These are phyloP conservation scores for Glaciozyma martinii DNA, from an alignment of 768 basidiomycete genomes.

Conservation along the genomic window DNA sequence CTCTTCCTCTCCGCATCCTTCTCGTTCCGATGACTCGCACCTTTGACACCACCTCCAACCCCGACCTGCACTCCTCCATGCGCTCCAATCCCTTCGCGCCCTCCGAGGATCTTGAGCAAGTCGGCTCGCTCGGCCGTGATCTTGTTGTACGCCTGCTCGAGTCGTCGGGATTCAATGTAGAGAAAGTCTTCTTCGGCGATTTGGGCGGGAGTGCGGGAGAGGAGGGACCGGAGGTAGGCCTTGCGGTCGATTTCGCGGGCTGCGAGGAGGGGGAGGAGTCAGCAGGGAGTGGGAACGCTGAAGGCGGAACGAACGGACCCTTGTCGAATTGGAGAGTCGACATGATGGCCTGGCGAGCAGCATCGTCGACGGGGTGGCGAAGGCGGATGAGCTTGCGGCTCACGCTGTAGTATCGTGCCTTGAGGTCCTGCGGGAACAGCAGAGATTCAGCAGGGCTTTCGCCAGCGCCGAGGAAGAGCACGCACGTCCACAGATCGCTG, in stretches of 20 bases:
- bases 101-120: slow-evolving; percentile 34
- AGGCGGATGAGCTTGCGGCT: slow-evolving; percentile 76
- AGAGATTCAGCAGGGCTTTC: not conserved
- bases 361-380: slow-evolving; percentile 11
- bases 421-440: slow-evolving; percentile 39
- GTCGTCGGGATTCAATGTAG: slow-evolving; percentile 83
- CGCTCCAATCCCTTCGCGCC: slow-evolving; percentile 22
- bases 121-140: slow-evolving; percentile 30
- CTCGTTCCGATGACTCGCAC: slow-evolving; percentile 3
- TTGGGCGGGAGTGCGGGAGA: slow-evolving; percentile 76
- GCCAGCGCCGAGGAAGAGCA: not conserved
- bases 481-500: slow-evolving; percentile 36
- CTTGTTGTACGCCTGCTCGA: slow-evolving; percentile 77
- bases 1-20: not conserved
- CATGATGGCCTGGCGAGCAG: slow-evolving; percentile 5
- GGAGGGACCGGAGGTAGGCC: slow-evolving; percentile 75
- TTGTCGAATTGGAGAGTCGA: slow-evolving; percentile 58
- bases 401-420: slow-evolving; percentile 85
- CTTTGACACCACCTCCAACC: slow-evolving; percentile 36
- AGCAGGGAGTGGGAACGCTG: not conserved
- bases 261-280: slow-evolving; percentile 37
- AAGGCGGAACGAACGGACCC: slow-evolving; percentile 45
- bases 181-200: slow-evolving; percentile 91
- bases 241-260: slow-evolving; percentile 82
- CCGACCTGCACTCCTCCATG: slow-evolving; percentile 25